Percentiles rank a stretch among this genome's conserved stretches.
phyloP scores from a whole-genome alignment of 2,329 filamentous ascomycete species.

The Exophiala sp. region DNA sequence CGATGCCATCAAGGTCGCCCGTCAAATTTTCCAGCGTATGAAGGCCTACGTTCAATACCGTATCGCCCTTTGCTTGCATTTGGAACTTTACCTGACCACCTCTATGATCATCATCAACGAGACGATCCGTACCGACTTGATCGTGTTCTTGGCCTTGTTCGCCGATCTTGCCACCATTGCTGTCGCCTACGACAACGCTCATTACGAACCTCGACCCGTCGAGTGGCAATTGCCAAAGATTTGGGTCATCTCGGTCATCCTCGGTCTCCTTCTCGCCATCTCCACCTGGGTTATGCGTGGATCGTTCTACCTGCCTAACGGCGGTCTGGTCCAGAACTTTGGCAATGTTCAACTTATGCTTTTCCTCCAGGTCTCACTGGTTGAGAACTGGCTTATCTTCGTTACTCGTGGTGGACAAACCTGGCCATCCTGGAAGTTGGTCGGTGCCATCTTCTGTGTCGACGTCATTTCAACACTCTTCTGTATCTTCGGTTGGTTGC shows the following conservation, averaged over 20 bases:
- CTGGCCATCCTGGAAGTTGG: slow-evolving; percentile 70
- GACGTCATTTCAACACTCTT: slow-evolving; percentile 71
- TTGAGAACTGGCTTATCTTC: slow-evolving; percentile 97
- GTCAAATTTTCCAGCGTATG: slow-evolving; percentile 75
- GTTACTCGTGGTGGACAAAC: slow-evolving; percentile 82
- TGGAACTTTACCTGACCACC: slow-evolving; percentile 72
- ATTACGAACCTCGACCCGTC: slow-evolving; percentile 70
- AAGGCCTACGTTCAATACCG: slow-evolving; percentile 75
- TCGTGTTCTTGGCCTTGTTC: slow-evolving; percentile 76
- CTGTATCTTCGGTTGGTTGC: slow-evolving; percentile 71
- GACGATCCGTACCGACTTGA: slow-evolving; percentile 67
- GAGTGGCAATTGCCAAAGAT: slow-evolving; percentile 81
- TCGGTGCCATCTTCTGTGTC: slow-evolving; percentile 67
- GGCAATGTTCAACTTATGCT: slow-evolving; percentile 73
- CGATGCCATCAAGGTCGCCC: slow-evolving; percentile 68
- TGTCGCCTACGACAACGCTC: slow-evolving; percentile 74
- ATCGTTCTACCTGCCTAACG: slow-evolving; percentile 64
- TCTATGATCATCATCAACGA: slow-evolving; percentile 79
- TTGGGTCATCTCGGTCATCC: slow-evolving; percentile 69
- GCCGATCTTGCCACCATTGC: slow-evolving; percentile 76
- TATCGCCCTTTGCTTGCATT: slow-evolving; percentile 69
- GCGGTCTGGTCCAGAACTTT: slow-evolving; percentile 72
- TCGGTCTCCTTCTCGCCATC: slow-evolving; percentile 64
- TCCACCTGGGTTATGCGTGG: slow-evolving; percentile 72
- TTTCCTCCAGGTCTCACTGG: slow-evolving; percentile 87